A percentile compares a stretch with the other conserved stretches of the same genome.
Conservation (phyloP, 192 early-diverging fungal species). For the Backusella australiensis region DNA sequence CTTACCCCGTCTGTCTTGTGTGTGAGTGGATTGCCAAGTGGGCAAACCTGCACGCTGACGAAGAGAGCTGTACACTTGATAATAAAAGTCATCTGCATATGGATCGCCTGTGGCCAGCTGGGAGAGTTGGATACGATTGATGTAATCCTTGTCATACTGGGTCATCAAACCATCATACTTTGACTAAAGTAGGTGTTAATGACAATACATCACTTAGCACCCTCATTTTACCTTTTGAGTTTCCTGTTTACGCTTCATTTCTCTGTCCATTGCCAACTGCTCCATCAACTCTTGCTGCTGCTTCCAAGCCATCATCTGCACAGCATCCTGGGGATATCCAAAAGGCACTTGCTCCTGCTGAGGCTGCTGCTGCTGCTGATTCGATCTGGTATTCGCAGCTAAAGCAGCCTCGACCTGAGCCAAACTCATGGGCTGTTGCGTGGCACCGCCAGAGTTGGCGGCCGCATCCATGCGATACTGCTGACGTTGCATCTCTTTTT, state of each 20-base stretch:
- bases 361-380: not conserved
- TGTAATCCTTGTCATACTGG: conserved; percentile 90
- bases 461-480: not conserved
- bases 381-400: not conserved
- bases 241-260: conserved; percentile 38
- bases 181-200: conserved; percentile 45
- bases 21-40: conserved; percentile 27
- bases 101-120: conserved; percentile 95
- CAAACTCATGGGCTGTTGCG: not conserved
- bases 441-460: not conserved
- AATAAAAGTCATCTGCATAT: conserved; percentile 94
- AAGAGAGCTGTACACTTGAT: conserved; percentile 83
- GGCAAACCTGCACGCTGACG: conserved; percentile 49
- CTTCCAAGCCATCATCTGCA: not conserved
- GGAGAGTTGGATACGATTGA: conserved; percentile 91
- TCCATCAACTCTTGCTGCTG: not conserved
- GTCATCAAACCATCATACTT: conserved; percentile 90
- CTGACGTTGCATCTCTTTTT: not conserved
- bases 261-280: conserved; percentile 26
- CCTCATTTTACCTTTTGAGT: conserved; percentile 12
- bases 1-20: conserved; percentile 40
- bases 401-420: not conserved
- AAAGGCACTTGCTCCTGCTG: not conserved
- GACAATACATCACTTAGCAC: not conserved
- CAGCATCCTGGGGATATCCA: not conserved